Evolutionary conservation across 495 filamentous ascomycete species (phyloP), one percentile per base, ranked within the genome.

Genomic region (Penicillium longicatenatum): DNA sequence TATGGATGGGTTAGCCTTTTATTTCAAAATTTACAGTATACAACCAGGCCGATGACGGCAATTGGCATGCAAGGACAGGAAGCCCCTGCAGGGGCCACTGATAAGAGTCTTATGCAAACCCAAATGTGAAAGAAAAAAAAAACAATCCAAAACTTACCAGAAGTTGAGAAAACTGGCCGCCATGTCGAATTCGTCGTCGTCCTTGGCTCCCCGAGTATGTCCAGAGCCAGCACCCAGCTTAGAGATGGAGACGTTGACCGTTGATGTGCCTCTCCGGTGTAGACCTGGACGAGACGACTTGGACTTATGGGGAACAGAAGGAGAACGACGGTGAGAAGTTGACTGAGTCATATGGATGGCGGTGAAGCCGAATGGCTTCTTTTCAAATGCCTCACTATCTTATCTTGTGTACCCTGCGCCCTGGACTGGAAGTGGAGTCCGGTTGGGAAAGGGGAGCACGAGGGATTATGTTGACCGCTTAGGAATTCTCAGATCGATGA

Each of bases 141-240:
- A 60, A 60, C 60, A 33, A 19, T 50, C 19, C 19, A 24, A 43
- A 50, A 75, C 79, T 50, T 76, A 88, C 85, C 86, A 89, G 69
- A 82, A 89, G 59, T 87, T 84, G 56, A 86, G 67, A 52, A 89
- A 88, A 65, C 83, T 86, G 48, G 81, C 74, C 21, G 82, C 80
- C 80, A 87, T 87, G 54, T 78, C 75, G 54, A 66, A 59, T 16
- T 72, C 61, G 35, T 84, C 81, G 62, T 85, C 79, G 52, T 80
- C 65, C 47, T 58, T 55, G 44, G 55, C 59, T 29, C 49, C 58
- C 52, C 60, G 66, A 33, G 59, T n/a, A 30, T 44, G 43, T 16
- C 66, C 24, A 5, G 19, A 68, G 17, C 75, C 75, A 24, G 75
- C 62, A 29, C 76, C 76, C 24, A 79, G 49, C 46, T 78, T 78